Evolutionary conservation across 2,329 filamentous ascomycete genomes (phyloP).

Genomic region (Graphilbum ipis-grandicollis): DNA sequence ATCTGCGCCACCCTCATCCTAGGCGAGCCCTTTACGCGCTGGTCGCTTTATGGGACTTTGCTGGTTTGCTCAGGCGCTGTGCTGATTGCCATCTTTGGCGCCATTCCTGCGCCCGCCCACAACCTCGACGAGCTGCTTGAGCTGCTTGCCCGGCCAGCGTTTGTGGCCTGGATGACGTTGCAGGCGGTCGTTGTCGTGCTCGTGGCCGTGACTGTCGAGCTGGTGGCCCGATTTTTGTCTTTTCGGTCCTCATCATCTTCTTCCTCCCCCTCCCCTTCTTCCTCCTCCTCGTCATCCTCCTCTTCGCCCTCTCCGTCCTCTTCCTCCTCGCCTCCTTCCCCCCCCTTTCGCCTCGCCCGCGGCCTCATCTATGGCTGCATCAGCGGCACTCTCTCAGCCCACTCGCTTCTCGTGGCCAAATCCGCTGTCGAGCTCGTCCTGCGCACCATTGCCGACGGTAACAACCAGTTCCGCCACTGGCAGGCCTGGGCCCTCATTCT

Average conservation of each 20-base stretch:
- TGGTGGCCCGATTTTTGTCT: constrained; percentile 30
- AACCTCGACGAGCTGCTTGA: constrained; percentile 64
- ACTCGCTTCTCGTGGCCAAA: constrained; percentile 85
- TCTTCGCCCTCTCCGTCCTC: neutral
- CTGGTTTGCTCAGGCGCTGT: constrained; percentile 80
- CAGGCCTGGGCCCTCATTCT: constrained; percentile 86
- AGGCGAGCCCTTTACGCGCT: constrained; percentile 82
- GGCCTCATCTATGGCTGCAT: constrained; percentile 81
- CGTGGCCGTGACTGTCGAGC: constrained; percentile 46
- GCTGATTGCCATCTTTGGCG: constrained; percentile 84
- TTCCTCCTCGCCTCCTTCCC: neutral
- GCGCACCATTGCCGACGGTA: constrained; percentile 62
- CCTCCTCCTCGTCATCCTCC: neutral
- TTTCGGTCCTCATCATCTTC: neutral
- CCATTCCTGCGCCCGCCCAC: constrained; percentile 84
- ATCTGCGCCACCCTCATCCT: constrained; percentile 90
- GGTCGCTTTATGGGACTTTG: constrained; percentile 79
- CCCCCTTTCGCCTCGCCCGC: constrained; percentile 45
- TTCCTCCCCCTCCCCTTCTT: neutral
- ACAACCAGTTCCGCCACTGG: constrained; percentile 91
- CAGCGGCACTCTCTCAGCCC: constrained; percentile 84
- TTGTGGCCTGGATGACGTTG: constrained; percentile 76
- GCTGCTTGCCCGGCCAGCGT: constrained; percentile 55
- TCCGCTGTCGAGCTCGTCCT: constrained; percentile 91
- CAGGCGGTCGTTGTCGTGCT: constrained; percentile 57